Evolutionary conservation across 202 grass and related monocot species (phyloP), one percentile per base, ranked within the genome.

Genomic region (Musa balbisiana): DNA sequence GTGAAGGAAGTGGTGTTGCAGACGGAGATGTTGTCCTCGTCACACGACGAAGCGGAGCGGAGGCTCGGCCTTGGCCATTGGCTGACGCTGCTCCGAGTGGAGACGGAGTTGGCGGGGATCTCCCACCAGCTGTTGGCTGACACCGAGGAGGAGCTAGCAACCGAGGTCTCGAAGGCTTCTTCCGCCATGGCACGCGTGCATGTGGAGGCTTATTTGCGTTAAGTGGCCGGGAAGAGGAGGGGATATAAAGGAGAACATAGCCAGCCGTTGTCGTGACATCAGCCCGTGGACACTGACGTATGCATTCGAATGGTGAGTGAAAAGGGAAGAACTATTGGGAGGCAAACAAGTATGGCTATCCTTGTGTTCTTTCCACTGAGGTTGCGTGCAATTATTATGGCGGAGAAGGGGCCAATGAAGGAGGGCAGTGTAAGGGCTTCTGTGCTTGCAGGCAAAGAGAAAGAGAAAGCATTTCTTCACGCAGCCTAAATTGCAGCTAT

Each of bases 1-100:
- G 86, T 83, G 82, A 84, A 86, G 71, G 89, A 88, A 75, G 86
- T 87, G 71, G 76, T 67, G 76, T 87, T 85, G 53, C 81, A 90
- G 10, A 78, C 73, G 50, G 89, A 83, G 17, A 86, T 69, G 65
- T 83, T 74, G 33, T 81, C 85, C 2, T 69, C 71, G 0, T 70
- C 82, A 71, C 82, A 77, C 19, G 89, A 73, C 10, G 85, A 83
- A 0, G 71, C 58, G 75, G 79, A 76, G 67, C 79, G 82, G 52
- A 64, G 79, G 15, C 80, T 75, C 11, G 53, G 74, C 62, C 4
- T 73, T 54, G 0, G 83, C 85, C 89, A 91, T 83, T 80, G 84
- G 58, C 53, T 72, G 20, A 76, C 50, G 73, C 27, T 62, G 27
- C 19, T n/a, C 56, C 53, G 50, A 9, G 56, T 49, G 17, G 73